Evolutionary conservation across 345 rosid genomes (phyloP), one percentile per base, ranked within the genome.

Genomic region (Gossypium mustelinum): DNA sequence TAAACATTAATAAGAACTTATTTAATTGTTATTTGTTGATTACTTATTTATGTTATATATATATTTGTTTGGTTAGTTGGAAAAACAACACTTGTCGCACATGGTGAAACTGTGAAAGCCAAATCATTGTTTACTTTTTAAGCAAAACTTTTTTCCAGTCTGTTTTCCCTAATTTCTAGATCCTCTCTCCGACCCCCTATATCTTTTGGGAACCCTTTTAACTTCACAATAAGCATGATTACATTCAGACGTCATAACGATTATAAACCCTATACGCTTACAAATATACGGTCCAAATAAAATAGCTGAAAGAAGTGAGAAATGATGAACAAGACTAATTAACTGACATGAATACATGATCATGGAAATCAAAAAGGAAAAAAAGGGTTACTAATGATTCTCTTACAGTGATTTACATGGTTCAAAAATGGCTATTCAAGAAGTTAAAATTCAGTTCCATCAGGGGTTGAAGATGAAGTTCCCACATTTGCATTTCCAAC

Each of bases 401-500:
- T 72, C 52, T 34, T 12, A 72, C 45, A 51, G 16, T 25, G 25
- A 24, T 72, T 34, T 57, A 72, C 67, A 58, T 22, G 24, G 22
- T 73, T 47, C 57, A 59, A 47, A 73, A 73, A 73, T 24, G 10
- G 27, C 27, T 20, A 56, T 18, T 56, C 41, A 34, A 34, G 41
- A 34, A 34, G 41, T 34, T 34, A 34, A 34, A 34, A 34, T 34
- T 5, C 41, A 34, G 41, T 34, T 34, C 41, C 41, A 4, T 90
- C 82, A 94, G 54, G 98, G 98, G 43, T 94, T 85, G 81, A 89
- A 92, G 79, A 94, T 94, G 79, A 92, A 79, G 73, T 89, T 85
- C 39, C 98, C 98, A 78, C 98, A 94, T 84, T 90, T 94, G 90
- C 97, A 92, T 78, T 94, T 94, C 98, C 98, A 94, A 77, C 93